phyloP scores from a whole-genome alignment of 257 asterid genomes.

The Fraxinus anomala region DNA sequence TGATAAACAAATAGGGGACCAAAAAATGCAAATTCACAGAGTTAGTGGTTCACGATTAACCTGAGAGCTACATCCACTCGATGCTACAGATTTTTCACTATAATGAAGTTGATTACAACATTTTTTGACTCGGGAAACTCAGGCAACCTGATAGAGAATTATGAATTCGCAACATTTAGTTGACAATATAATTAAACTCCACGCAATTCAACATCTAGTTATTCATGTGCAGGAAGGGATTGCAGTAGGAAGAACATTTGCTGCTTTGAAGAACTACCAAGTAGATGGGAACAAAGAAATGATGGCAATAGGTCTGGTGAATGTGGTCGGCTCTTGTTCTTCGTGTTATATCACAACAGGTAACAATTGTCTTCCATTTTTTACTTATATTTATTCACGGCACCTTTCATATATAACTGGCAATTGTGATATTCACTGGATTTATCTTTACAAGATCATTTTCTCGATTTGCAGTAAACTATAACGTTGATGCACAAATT shows the following conservation, averaged over 20 bases:
- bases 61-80: no score
- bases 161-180: no score
- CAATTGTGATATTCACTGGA: neutral
- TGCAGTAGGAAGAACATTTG: conserved; percentile 94
- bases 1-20: no score
- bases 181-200: no score
- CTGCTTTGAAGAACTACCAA: conserved; percentile 78
- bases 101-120: no score
- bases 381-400: neutral
- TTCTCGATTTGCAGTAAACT: conserved; percentile 91
- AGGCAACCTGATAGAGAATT: no score
- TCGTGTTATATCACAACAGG: conserved; percentile 97
- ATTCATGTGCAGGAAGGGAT: conserved; percentile 69
- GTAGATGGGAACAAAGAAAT: conserved; percentile 97
- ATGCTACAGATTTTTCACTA: no score
- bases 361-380: conserved; percentile 3
- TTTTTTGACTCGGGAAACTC: no score
- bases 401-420: neutral
- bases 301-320: conserved; percentile 97
- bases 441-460: conserved; percentile 61
- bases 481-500: conserved; percentile 82
- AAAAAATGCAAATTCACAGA: no score
- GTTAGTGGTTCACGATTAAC: no score
- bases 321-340: conserved; percentile 91
- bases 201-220: no score